A percentile compares a stretch with the other conserved stretches of the same genome.
These are phyloP conservation scores for Colletotrichum tropicale DNA, from an alignment of 2,329 filamentous ascomycete genomes.

Conservation along the genomic window DNA sequence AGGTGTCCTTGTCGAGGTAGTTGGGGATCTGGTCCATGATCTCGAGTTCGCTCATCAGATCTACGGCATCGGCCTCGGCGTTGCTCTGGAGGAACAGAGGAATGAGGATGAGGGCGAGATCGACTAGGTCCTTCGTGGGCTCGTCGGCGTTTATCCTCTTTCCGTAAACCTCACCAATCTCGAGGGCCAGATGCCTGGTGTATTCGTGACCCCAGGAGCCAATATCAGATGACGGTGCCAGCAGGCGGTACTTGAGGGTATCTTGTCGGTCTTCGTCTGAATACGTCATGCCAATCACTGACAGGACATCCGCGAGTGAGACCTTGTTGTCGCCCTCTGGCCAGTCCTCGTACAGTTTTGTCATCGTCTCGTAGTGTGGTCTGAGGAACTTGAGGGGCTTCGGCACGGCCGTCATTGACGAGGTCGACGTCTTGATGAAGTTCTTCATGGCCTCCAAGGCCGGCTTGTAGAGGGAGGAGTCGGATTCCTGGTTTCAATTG, in stretches of 20 bases:
- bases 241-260: slow-evolving; percentile 91
- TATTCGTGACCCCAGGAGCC: slow-evolving; percentile 99
- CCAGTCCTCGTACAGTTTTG: slow-evolving; percentile 90
- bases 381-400: slow-evolving; percentile 98
- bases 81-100: slow-evolving; percentile 97
- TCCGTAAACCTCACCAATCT: slow-evolving; percentile 93
- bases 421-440: slow-evolving; percentile 98
- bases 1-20: slow-evolving; percentile 93
- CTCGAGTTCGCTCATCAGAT: slow-evolving; percentile 95
- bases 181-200: slow-evolving; percentile 90
- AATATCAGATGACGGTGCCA: slow-evolving; percentile 90
- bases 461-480: slow-evolving; percentile 86
- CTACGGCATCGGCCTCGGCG: slow-evolving; percentile 96
- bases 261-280: slow-evolving; percentile 96
- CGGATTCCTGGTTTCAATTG: slow-evolving; percentile 69
- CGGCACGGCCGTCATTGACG: slow-evolving; percentile 98
- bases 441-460: slow-evolving; percentile 96
- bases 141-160: slow-evolving; percentile 87
- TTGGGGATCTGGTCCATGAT: slow-evolving; percentile 92
- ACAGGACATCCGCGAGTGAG: slow-evolving; percentile 90
- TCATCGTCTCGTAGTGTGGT: slow-evolving; percentile 92
- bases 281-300: slow-evolving; percentile 98
- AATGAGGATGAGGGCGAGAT: slow-evolving; percentile 83
- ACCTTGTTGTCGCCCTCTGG: slow-evolving; percentile 83
- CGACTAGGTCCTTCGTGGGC: slow-evolving; percentile 80